These are phyloP conservation scores for Solanum dulcamara DNA, from an alignment of 257 asterid genomes.

Conservation along the genomic window DNA sequence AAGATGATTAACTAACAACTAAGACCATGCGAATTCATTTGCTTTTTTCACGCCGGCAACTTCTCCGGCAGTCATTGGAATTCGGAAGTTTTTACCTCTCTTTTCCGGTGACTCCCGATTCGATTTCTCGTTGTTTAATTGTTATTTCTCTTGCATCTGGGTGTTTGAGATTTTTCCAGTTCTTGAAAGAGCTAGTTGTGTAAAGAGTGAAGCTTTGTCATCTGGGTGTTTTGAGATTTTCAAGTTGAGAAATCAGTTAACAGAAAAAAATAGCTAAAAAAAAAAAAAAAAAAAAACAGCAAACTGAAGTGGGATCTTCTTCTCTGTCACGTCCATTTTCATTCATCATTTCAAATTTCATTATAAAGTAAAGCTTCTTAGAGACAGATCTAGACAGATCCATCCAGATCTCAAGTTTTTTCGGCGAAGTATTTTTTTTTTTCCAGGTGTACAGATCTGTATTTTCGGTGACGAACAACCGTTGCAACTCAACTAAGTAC, in stretches of 20 bases:
- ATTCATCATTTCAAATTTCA: neutral
- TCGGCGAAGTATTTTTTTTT: too few species aligned
- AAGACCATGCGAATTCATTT: too few species aligned
- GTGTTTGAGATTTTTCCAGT: conserved; percentile 3
- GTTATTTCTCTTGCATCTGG: conserved; percentile 1
- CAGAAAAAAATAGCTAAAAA: neutral
- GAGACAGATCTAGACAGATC: too few species aligned
- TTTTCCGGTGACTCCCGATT: neutral
- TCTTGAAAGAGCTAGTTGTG: neutral
- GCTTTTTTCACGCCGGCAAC: too few species aligned
- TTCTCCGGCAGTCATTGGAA: neutral
- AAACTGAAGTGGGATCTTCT: neutral
- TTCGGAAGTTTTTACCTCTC: neutral
- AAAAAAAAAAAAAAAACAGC: neutral
- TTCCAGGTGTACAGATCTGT: too few species aligned
- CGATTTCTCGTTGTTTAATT: neutral
- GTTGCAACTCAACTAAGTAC: too few species aligned
- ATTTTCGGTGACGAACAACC: too few species aligned
- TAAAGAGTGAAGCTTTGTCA: neutral
- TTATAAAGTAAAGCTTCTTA: too few species aligned
- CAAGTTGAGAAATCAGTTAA: neutral
- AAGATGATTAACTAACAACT: too few species aligned
- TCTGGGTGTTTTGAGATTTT: conserved; percentile 12
- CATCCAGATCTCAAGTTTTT: too few species aligned
- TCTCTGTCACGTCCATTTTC: neutral